These are phyloP conservation scores for Saprolegnia diclina DNA, from an alignment of 352 stramenopile species.

Conservation along the genomic window DNA sequence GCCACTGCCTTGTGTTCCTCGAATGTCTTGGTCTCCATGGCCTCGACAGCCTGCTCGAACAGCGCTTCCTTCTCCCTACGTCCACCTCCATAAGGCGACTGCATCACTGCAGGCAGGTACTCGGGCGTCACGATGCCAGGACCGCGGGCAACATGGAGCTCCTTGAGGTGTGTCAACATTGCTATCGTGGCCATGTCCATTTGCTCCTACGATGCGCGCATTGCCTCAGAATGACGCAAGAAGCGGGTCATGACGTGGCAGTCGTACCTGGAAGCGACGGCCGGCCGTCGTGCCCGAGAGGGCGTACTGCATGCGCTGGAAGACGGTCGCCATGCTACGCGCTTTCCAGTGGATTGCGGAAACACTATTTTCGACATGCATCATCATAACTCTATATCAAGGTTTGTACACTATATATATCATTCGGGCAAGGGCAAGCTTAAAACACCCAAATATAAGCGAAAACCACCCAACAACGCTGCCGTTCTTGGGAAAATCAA, in stretches of 20 bases:
- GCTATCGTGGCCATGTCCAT: constrained; percentile 68
- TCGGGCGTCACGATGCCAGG: constrained; percentile 43
- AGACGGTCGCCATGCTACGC: constrained; percentile 53
- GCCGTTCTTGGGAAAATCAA: no score
- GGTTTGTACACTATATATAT: no score
- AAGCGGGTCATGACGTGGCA: not conserved
- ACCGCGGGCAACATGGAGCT: constrained; percentile 43
- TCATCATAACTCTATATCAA: not conserved
- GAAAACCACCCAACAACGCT: no score
- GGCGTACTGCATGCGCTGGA: constrained; percentile 69
- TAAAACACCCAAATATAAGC: no score
- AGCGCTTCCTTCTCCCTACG: constrained; percentile 59
- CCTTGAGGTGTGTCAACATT: constrained; percentile 72
- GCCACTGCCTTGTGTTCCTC: constrained; percentile 75
- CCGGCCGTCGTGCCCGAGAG: constrained; percentile 71
- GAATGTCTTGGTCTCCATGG: constrained; percentile 70
- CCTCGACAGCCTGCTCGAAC: constrained; percentile 66
- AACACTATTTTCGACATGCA: not conserved
- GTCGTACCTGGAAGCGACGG: constrained; percentile 65
- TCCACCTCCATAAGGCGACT: not conserved
- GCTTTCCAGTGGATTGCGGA: not conserved
- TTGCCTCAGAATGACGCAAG: not conserved
- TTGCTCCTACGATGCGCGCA: constrained; percentile 49
- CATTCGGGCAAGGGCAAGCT: no score
- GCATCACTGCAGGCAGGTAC: not conserved